A percentile compares a stretch with the other conserved stretches of the same genome.
Evolutionary conservation across 192 early-diverging fungal genomes (phyloP).

Genomic region (Coemansia sp.): DNA sequence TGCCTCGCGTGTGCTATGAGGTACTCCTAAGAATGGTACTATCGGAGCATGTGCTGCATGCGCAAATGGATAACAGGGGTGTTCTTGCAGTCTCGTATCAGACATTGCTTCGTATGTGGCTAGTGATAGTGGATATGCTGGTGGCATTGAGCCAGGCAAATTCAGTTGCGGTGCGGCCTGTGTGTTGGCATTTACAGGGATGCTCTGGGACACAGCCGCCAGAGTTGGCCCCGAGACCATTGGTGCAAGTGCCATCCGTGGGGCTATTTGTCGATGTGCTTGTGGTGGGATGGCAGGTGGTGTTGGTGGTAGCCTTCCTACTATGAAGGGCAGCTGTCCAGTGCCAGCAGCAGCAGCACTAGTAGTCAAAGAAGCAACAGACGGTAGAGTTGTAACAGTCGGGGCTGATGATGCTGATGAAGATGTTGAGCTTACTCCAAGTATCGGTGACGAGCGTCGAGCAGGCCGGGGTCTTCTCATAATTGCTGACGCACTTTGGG

Average conservation of each 20-base stretch:
- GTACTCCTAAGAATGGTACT: background rate
- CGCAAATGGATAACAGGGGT: background rate
- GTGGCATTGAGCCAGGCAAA: background rate
- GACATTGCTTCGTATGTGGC: background rate
- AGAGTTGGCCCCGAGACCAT: background rate
- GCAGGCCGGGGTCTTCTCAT: background rate
- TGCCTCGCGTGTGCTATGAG: background rate
- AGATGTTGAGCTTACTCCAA: background rate
- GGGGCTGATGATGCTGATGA: background rate
- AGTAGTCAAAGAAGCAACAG: background rate
- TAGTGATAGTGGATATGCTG: background rate
- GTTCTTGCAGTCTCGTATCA: too few relatives aligned
- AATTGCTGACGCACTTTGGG: background rate
- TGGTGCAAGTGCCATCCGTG: background rate
- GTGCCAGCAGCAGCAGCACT: background rate
- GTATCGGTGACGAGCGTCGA: slow-evolving; percentile 1
- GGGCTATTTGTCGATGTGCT: too few relatives aligned
- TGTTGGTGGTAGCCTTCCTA: background rate
- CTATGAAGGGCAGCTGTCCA: background rate
- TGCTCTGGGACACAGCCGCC: background rate
- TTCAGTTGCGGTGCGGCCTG: background rate
- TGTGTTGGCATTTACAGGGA: background rate
- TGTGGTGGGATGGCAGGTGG: background rate
- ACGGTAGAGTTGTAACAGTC: background rate
- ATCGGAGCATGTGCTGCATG: background rate